Evolutionary conservation across 805 yeast genomes (phyloP).

Genomic region (Saccharomycopsis guyanensis): DNA sequence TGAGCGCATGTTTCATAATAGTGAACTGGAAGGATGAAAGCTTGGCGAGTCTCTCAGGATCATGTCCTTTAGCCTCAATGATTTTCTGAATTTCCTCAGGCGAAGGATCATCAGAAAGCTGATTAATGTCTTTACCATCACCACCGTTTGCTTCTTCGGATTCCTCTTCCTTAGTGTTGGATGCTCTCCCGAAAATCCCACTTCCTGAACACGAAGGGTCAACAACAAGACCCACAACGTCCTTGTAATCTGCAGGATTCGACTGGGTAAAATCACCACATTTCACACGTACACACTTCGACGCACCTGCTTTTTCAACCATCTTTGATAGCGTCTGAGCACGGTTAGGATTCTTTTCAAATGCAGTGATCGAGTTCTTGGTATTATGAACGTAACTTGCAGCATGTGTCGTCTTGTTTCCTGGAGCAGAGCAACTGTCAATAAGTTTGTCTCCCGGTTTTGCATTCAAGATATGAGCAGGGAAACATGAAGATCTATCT

Average conservation of each 20-base stretch:
- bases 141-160: slow-evolving; percentile 23
- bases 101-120: slow-evolving; percentile 24
- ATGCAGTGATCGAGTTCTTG: slow-evolving; percentile 51
- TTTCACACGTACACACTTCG: slow-evolving; percentile 34
- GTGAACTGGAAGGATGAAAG: slow-evolving; percentile 81
- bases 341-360: slow-evolving; percentile 76
- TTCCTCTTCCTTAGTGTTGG: slow-evolving; percentile 40
- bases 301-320: slow-evolving; percentile 72
- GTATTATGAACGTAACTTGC: slow-evolving; percentile 52
- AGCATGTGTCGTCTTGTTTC: slow-evolving; percentile 91
- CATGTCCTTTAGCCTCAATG: slow-evolving; percentile 30
- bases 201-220: slow-evolving; percentile 98
- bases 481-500: slow-evolving; percentile 95
- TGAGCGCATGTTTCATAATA: slow-evolving; percentile 82
- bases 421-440: slow-evolving; percentile 98
- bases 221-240: slow-evolving; percentile 74
- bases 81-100: slow-evolving; percentile 32
- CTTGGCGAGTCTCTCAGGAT: slow-evolving; percentile 53
- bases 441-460: slow-evolving; percentile 54
- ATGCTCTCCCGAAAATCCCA: slow-evolving; percentile 91
- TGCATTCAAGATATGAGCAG: slow-evolving; percentile 75
- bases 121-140: slow-evolving; percentile 20
- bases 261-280: slow-evolving; percentile 56
- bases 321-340: slow-evolving; percentile 64
- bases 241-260: slow-evolving; percentile 49